Conservation (phyloP, 2,329 filamentous ascomycete genomes). For the Hirsutella thompsonii region DNA sequence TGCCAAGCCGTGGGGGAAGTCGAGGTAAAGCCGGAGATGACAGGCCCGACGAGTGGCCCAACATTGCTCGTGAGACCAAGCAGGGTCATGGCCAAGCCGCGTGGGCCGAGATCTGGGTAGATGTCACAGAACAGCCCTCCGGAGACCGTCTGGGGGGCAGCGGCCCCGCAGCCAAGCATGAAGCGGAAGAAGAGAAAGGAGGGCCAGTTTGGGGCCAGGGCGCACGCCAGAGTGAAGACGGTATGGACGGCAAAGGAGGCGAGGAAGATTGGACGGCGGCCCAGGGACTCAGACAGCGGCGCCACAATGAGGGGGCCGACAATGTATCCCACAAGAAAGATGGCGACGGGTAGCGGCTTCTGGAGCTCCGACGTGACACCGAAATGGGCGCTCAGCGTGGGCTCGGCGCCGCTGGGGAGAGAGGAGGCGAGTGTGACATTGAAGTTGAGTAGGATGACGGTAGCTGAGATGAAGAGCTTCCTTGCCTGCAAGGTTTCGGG, state of each 20-base stretch:
- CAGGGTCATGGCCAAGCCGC: conserved; percentile 20
- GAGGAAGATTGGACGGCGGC: conserved; percentile 28
- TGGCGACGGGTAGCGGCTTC: conserved; percentile 3
- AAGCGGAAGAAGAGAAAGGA: conserved; percentile 29
- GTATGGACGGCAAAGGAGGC: conserved; percentile 31
- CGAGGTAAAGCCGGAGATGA: conserved; percentile 4
- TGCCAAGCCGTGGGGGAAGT: conserved; percentile 3
- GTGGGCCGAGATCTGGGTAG: conserved; percentile 18
- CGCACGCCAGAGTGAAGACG: conserved; percentile 25
- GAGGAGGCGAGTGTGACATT: conserved; percentile 6
- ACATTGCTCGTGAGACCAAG: conserved; percentile 14
- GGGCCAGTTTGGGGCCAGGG: conserved; percentile 26
- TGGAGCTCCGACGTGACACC: conserved; percentile 3
- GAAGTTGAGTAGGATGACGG: conserved; percentile 3
- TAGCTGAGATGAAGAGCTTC: background rate
- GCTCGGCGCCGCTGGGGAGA: conserved; percentile 3
- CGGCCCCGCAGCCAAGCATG: conserved; percentile 23
- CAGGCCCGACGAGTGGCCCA: conserved; percentile 3
- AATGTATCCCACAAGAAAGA: conserved; percentile 7
- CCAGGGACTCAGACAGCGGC: conserved; percentile 26
- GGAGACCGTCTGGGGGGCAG: conserved; percentile 26
- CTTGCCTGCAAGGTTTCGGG: background rate
- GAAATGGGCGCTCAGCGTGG: conserved; percentile 3
- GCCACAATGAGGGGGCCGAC: conserved; percentile 26
- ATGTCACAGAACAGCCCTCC: conserved; percentile 32